Evolutionary conservation across 139 green algal species (phyloP), one percentile per base, ranked within the genome.

Genomic region (Micractinium sp.): DNA sequence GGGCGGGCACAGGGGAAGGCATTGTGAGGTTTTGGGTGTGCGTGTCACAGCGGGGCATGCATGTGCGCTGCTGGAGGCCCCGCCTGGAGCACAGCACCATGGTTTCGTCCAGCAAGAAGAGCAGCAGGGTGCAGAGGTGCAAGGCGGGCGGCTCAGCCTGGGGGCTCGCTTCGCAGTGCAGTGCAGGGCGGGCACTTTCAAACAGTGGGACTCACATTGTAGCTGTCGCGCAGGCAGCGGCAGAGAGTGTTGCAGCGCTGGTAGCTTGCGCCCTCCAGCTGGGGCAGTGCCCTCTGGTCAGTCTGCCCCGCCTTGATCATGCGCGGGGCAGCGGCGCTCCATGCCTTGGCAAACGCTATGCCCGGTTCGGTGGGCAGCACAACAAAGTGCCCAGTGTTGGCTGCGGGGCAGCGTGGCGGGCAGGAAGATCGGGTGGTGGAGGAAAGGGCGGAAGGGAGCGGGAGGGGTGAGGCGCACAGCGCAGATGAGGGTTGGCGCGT

Each of bases 381-480:
- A 7, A 76, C 60, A 60, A 86, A 86, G 81, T 86, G 81, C 2
- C 81, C 81, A 2, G 81, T 53, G 60, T 86, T 86, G 31, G 69
- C 81, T 86, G 81, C 80, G n/a, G 75, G 35, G 47, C 47, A 56
- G 47, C 47, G 47, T 56, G 47, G 22, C 22, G 67, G 67, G 31
- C 27, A 39, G n/a, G 31, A 41, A 31, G 71, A 31, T 15, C 5
- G 31, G 31, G 0, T 5, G 29, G 13, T 23, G 29, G 29, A 78
- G 71, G 71, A n/a, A 19, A 39, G 31, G 31, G 71, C 31, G n/a
- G 35, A 31, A 39, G 67, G 25, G 31, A 39, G 63, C 63, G 63
- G 60, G 15, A 23, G n/a, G 63, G 20, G 63, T 25, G 63, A 27
- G 63, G 63, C 2, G 63, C 9, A 23, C 63, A 71, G 47, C 47